Evolutionary conservation across 2,329 filamentous ascomycete genomes (phyloP), one percentile per base, ranked within the genome.

Genomic region (Daldinia eschscholtzii): DNA sequence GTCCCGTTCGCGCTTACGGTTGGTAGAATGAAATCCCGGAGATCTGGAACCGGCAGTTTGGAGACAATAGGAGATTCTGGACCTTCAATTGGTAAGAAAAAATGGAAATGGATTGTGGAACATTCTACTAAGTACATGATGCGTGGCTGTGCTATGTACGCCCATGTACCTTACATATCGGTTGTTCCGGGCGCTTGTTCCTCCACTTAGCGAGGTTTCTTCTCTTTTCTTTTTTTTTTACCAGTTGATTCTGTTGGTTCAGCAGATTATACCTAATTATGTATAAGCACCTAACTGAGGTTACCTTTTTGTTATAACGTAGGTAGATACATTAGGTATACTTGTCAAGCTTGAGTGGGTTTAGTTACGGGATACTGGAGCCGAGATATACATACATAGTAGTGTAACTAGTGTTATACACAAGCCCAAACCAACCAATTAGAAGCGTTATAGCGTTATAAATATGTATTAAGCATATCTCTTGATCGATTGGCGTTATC

Each of bases 21-120:
- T 69, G 65, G 61, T 28, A 59, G 60, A 61, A 61, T 56, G 10
- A 53, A 59, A 42, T 37, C 58, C 69, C 66, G 64, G 37, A 41
- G 61, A 65, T 71, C 70, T 70, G 66, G 70, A 70, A 65, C 67
- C 56, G 64, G 53, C 44, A 67, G 64, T 65, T 65, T 30, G 33
- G 52, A 30, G 20, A 61, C 28, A 30, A 52, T 61, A 56, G 7
- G 12, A 56, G 26, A 64, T 50, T 69, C 64, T 71, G 41, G 69
- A 41, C 69, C 61, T 37, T 64, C 41, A 58, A 64, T 70, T 67
- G 55, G 64, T 60, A 69, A 65, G 56, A 55, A 44, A 39, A 20
- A 20, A 35, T 13, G 12, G 42, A 64, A 63, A 62, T 33, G 37
- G 37, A 53, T 42, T 26, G 68, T 68, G 64, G 67, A 71, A 71